Conservation (phyloP, 1,284 basidiomycete genomes). For the Amylostereum areolatum region DNA sequence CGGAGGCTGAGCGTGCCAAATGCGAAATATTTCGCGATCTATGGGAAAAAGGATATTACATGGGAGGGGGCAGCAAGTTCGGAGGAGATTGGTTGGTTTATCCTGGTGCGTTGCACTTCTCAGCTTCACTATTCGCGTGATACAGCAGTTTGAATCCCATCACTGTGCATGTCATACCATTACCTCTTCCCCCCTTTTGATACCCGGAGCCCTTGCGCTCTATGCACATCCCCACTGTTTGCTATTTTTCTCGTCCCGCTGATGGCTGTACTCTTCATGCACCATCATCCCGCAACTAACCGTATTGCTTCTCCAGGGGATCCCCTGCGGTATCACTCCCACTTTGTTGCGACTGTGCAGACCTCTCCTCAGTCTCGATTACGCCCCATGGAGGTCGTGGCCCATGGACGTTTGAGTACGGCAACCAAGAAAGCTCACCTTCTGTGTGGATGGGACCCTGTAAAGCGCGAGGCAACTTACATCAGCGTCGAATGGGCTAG, state of each 20-base stretch:
- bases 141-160: background rate
- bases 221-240: too few species aligned
- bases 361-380: slow-evolving; percentile 57
- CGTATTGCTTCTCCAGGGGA: slow-evolving; percentile 56
- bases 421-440: slow-evolving; percentile 97
- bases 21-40: slow-evolving; percentile 78
- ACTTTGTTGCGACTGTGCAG: slow-evolving; percentile 85
- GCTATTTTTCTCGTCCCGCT: background rate
- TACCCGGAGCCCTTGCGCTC: too few species aligned
- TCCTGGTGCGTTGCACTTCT: slow-evolving; percentile 59
- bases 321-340: slow-evolving; percentile 93
- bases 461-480: slow-evolving; percentile 62
- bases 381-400: slow-evolving; percentile 87
- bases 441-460: slow-evolving; percentile 82
- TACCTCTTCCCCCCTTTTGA: too few species aligned
- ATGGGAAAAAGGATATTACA: slow-evolving; percentile 77
- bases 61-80: slow-evolving; percentile 88
- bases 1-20: slow-evolving; percentile 58
- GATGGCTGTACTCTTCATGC: background rate
- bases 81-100: slow-evolving; percentile 96
- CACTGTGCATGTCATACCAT: too few species aligned
- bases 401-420: slow-evolving; percentile 92
- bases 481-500: slow-evolving; percentile 90
- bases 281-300: background rate
- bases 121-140: background rate